A percentile compares a stretch with the other conserved stretches of the same genome.
phyloP scores from a whole-genome alignment of 208 protist species.

The Acanthamoeba sp. region DNA sequence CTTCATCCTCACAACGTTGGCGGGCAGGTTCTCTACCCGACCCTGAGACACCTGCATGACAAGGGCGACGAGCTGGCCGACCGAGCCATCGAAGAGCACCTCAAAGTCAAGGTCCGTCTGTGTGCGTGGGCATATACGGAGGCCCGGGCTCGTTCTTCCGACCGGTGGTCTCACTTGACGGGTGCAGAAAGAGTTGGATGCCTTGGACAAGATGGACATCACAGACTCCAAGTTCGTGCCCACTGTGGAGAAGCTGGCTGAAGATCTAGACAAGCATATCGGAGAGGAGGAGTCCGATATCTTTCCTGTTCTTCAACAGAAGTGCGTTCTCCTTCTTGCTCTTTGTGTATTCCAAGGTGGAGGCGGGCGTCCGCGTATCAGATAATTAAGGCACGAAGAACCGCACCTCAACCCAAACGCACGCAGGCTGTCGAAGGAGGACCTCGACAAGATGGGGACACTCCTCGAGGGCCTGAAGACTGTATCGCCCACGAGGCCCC shows the following conservation, averaged over 20 bases:
- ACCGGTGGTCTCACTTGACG: not conserved
- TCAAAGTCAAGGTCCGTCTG: constrained; percentile 8
- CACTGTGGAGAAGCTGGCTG: not conserved
- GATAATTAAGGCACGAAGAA: too few species aligned
- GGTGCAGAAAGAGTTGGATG: constrained; percentile 10
- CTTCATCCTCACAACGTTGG: too few species aligned
- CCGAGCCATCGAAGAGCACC: constrained; percentile 39
- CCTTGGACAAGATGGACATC: constrained; percentile 46
- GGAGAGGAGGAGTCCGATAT: constrained; percentile 48
- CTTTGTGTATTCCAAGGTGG: not conserved
- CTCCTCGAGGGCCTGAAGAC: constrained; percentile 65
- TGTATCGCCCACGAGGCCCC: constrained; percentile 19
- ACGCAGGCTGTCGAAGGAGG: not conserved
- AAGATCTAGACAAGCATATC: not conserved
- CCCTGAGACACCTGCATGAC: not conserved
- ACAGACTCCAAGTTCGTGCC: constrained; percentile 5
- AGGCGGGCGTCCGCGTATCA: not conserved
- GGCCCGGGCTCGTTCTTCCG: too few species aligned
- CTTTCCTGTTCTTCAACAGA: not conserved
- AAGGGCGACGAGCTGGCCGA: constrained; percentile 15
- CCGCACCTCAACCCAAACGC: not conserved
- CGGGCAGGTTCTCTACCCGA: constrained; percentile 32
- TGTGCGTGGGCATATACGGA: too few species aligned
- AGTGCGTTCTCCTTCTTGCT: not conserved
- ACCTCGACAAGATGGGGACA: constrained; percentile 59